Evolutionary conservation across 1,139 yeast genomes (phyloP), one percentile per base, ranked within the genome.

Genomic region (Kodamaea sp.): DNA sequence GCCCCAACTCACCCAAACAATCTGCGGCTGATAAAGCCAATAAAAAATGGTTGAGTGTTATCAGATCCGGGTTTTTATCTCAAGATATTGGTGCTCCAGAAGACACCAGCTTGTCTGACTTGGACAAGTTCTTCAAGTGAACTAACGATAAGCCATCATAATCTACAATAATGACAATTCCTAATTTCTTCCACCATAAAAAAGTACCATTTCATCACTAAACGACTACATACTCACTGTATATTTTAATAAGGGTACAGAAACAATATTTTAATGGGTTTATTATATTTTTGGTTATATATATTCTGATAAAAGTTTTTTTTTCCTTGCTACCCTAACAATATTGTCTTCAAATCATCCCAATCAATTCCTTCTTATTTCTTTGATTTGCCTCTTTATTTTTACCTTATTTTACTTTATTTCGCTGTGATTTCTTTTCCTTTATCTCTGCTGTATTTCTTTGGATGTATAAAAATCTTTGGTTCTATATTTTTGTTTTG

Each of bases 81-180:
- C 84, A 81, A 57, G 90, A 84, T 48, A 83, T 84, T 49, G 84
- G 80, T 24, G 71, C 85, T 31, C 94, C 94, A 6, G 94, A 84
- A 63, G 84, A 83, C 48, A 71, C 81, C 26, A 78, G 87, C 32
- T 69, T 84, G 53, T 82, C 85, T 34, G 92, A 84, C 51, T 64
- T 84, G 49, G 94, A 84, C 54, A 76, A 77, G 47, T 70, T 83
- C 55, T 82, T 83, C 54, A 62, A 67, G 37, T 73, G 53, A 15
- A n/a, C n/a, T n/a, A n/a, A n/a, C n/a, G n/a, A n/a, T n/a, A n/a
- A 15, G 20, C 20, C 20, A 61, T 43, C 35, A 15, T 15, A n/a
- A n/a, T n/a, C n/a, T n/a, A 11, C 12, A n/a, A n/a, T 11, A n/a
- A 10, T 29, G 22, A 27, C 5, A 11, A 27, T 15, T 15, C 9